Evolutionary conservation across 345 rosid species (phyloP).

Genomic region (Bruguiera sexangula): DNA sequence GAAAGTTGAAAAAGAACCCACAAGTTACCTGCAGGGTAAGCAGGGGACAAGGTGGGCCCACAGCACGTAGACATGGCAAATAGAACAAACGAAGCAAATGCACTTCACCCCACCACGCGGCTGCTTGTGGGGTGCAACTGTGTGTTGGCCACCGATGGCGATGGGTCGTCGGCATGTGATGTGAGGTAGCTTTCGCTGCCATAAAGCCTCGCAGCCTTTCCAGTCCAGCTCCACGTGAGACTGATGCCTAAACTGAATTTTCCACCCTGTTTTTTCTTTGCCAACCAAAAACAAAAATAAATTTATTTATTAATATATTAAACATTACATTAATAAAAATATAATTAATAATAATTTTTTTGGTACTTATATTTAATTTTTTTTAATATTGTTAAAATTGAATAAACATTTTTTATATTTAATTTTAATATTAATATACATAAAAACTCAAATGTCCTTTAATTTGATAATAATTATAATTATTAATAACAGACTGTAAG

Average conservation of each 20-base stretch:
- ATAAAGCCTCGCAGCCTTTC: not conserved
- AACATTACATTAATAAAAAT: too few species aligned
- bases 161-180: slow-evolving; percentile 34
- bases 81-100: slow-evolving; percentile 11
- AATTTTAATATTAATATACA: too few species aligned
- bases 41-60: slow-evolving; percentile 46
- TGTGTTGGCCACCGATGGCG: slow-evolving; percentile 41
- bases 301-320: too few species aligned
- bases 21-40: slow-evolving; percentile 23
- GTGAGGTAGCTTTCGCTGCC: slow-evolving; percentile 27
- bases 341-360: too few species aligned
- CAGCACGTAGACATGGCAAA: slow-evolving; percentile 49
- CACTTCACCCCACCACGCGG: slow-evolving; percentile 34
- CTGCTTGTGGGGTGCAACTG: slow-evolving; percentile 27
- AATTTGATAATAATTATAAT: too few species aligned
- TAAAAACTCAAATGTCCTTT: too few species aligned
- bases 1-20: not conserved
- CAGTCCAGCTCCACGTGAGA: slow-evolving; percentile 13
- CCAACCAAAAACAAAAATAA: too few species aligned
- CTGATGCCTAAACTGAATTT: not conserved
- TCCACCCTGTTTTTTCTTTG: too few species aligned
- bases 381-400: too few species aligned
- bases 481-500: too few species aligned
- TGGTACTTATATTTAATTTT: too few species aligned
- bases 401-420: too few species aligned